These are phyloP conservation scores for Blepharisma japonicum DNA, from an alignment of 73 alveolate genomes.

Conservation along the genomic window DNA sequence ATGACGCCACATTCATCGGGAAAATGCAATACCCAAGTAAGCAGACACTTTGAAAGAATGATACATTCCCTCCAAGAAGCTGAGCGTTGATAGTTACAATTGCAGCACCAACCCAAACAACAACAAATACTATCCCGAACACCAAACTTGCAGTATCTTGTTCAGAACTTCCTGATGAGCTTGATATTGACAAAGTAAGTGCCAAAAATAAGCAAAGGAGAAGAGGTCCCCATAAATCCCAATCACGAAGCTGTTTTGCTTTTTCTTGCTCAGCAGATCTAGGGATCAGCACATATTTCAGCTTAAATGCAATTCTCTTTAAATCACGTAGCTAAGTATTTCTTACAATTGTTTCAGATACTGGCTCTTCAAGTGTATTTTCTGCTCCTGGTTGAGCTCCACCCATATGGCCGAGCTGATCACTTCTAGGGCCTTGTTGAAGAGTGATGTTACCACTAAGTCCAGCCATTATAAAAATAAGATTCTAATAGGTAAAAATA, in stretches of 20 bases:
- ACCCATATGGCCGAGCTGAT: too few species aligned
- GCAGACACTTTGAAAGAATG: constrained; percentile 89
- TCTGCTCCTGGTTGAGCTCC: neutral
- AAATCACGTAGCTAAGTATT: constrained; percentile 75
- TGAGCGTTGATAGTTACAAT: constrained; percentile 89
- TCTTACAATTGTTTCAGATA: constrained; percentile 78
- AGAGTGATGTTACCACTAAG: too few species aligned
- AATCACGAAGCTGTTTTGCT: constrained; percentile 82
- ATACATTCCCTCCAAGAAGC: constrained; percentile 87
- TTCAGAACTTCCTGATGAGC: neutral
- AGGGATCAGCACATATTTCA: constrained; percentile 82
- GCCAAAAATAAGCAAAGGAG: constrained; percentile 75
- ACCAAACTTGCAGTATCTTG: constrained; percentile 36
- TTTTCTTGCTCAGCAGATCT: constrained; percentile 52
- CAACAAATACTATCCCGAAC: constrained; percentile 83
- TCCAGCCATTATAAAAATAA: too few species aligned
- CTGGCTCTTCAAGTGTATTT: constrained; percentile 91
- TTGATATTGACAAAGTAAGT: constrained; percentile 40
- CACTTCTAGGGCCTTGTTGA: too few species aligned
- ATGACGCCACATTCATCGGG: constrained; percentile 92
- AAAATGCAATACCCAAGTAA: constrained; percentile 95
- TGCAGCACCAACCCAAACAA: constrained; percentile 96
- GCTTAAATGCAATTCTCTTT: constrained; percentile 83
- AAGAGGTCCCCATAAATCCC: constrained; percentile 99
- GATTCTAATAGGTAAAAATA: too few species aligned